These are phyloP conservation scores for Spencermartinsiella ligniputridi DNA, from an alignment of 1,139 yeast species.

Conservation along the genomic window DNA sequence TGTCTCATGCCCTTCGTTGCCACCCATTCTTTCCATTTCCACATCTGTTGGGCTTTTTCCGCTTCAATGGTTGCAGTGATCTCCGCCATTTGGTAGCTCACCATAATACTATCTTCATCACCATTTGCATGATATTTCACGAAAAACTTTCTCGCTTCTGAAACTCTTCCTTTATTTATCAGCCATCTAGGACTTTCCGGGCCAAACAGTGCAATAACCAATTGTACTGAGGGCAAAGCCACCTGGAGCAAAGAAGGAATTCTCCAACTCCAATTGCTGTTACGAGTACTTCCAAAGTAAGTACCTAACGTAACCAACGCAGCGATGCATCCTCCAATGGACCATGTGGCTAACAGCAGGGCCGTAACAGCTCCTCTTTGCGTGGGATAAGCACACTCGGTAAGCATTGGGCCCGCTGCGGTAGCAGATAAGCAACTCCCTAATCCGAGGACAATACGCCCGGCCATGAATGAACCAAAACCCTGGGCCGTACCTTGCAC, in stretches of 20 bases:
- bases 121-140: constrained; percentile 27
- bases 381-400: constrained; percentile 37
- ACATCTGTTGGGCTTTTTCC: constrained; percentile 13
- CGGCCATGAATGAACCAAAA: constrained; percentile 43
- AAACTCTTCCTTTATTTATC: constrained; percentile 47
- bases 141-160: constrained; percentile 42
- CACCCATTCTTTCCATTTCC: constrained; percentile 35
- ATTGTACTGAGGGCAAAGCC: constrained; percentile 36
- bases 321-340: constrained; percentile 51
- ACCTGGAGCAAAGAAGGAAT: constrained; percentile 42
- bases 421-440: constrained; percentile 43
- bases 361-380: constrained; percentile 47
- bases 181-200: constrained; percentile 75
- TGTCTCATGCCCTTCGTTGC: constrained; percentile 35
- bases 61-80: constrained; percentile 14
- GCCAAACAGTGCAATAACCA: constrained; percentile 27
- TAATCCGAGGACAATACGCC: constrained; percentile 47
- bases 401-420: constrained; percentile 41
- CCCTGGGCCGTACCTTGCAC: constrained; percentile 41
- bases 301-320: constrained; percentile 53
- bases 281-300: constrained; percentile 15
- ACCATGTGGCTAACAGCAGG: constrained; percentile 46
- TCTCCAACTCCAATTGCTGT: constrained; percentile 41
- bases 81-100: constrained; percentile 24
- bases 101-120: constrained; percentile 18